A percentile compares a stretch with the other conserved stretches of the same genome.
phyloP scores from a whole-genome alignment of 768 basidiomycete species.

The Hebeloma cylindrosporum region DNA sequence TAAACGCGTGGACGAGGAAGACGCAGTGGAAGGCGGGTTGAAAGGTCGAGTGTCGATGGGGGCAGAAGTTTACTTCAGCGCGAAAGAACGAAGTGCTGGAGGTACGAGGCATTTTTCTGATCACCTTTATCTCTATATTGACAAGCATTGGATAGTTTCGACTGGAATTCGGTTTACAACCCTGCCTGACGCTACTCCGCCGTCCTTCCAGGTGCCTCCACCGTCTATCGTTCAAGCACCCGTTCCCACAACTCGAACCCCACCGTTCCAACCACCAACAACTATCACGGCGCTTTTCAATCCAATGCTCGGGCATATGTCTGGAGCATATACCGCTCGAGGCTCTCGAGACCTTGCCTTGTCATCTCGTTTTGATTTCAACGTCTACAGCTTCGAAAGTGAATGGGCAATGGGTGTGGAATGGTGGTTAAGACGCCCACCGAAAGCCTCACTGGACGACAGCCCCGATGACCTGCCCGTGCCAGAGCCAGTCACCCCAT shows the following conservation, averaged over 20 bases:
- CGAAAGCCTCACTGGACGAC: slow-evolving; percentile 28
- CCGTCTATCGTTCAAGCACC: slow-evolving; percentile 34
- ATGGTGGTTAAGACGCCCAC: slow-evolving; percentile 84
- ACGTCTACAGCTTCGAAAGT: slow-evolving; percentile 94
- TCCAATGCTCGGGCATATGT: slow-evolving; percentile 94
- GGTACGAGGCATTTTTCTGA: slow-evolving; percentile 44
- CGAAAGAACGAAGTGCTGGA: slow-evolving; percentile 90
- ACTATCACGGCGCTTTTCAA: slow-evolving; percentile 94
- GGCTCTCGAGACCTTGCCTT: slow-evolving; percentile 83
- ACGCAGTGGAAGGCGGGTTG: slow-evolving; percentile 87
- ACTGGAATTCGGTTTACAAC: slow-evolving; percentile 95
- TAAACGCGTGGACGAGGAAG: slow-evolving; percentile 94
- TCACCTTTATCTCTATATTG: not conserved
- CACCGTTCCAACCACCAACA: slow-evolving; percentile 79
- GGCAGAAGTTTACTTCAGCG: slow-evolving; percentile 91
- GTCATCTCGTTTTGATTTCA: slow-evolving; percentile 92
- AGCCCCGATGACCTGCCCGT: slow-evolving; percentile 14
- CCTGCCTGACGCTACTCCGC: slow-evolving; percentile 72
- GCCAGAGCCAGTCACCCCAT: slow-evolving; percentile 6
- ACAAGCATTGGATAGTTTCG: slow-evolving; percentile 58
- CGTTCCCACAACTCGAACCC: slow-evolving; percentile 34
- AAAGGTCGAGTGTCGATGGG: slow-evolving; percentile 90
- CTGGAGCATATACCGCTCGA: slow-evolving; percentile 87
- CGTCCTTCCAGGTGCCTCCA: slow-evolving; percentile 54
- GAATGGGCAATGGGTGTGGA: slow-evolving; percentile 96